These are phyloP conservation scores for Pholiota microspora DNA, from an alignment of 768 basidiomycete species.

Conservation along the genomic window DNA sequence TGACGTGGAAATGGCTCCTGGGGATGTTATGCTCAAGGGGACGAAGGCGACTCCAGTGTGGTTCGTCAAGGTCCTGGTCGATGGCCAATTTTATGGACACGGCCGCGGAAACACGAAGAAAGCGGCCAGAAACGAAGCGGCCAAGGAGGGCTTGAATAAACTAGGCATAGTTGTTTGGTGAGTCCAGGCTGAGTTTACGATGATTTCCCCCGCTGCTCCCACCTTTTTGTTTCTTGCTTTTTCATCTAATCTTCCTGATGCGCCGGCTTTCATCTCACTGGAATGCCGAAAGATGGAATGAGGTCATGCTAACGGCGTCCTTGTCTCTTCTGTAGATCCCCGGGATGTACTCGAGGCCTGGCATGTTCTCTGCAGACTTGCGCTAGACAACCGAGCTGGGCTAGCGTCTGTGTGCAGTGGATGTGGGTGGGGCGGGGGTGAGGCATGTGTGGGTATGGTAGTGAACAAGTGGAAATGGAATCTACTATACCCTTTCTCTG, in stretches of 20 bases:
- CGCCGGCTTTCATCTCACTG: not conserved
- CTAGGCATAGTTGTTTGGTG: constrained; percentile 57
- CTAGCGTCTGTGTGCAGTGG: constrained; percentile 66
- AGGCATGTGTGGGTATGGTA: not conserved
- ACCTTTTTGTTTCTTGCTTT: not conserved
- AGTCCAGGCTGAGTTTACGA: constrained; percentile 14
- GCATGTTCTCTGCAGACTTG: constrained; percentile 57
- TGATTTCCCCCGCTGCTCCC: constrained; percentile 20
- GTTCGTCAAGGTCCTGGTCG: constrained; percentile 63
- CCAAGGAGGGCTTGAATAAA: constrained; percentile 64
- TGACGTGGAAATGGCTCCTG: not conserved
- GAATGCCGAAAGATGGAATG: not conserved
- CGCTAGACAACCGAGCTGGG: constrained; percentile 39
- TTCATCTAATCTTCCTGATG: not conserved
- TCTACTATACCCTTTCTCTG: not conserved
- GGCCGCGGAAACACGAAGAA: constrained; percentile 78
- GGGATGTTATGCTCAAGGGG: constrained; percentile 29
- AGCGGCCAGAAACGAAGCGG: constrained; percentile 77
- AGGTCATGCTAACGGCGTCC: not conserved
- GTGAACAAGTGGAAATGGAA: not conserved
- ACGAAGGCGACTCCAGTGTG: constrained; percentile 75
- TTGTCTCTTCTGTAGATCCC: not conserved
- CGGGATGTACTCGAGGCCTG: constrained; percentile 24
- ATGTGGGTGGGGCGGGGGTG: constrained; percentile 32
- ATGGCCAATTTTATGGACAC: constrained; percentile 54